These are phyloP conservation scores for Psilocybe sp. DNA, from an alignment of 768 basidiomycete genomes.

Conservation along the genomic window DNA sequence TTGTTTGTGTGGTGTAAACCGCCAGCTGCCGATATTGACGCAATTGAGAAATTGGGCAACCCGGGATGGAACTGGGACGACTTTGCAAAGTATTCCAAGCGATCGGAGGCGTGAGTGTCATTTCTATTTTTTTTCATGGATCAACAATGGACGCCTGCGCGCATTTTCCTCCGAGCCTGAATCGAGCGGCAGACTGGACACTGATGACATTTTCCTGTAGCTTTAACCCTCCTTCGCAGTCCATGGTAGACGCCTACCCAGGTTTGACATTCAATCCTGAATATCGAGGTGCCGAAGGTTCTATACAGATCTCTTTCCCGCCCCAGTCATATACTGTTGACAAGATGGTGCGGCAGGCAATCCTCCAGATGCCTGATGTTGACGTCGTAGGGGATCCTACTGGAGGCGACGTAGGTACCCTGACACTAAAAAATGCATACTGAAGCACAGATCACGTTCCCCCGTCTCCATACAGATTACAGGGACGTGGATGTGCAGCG, in stretches of 20 bases:
- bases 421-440: neutral
- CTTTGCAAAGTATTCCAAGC: slow-evolving; percentile 34
- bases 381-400: slow-evolving; percentile 25
- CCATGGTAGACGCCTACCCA: slow-evolving; percentile 23
- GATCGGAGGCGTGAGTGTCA: slow-evolving; percentile 31
- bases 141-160: neutral
- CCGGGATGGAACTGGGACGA: slow-evolving; percentile 53
- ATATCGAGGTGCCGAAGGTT: slow-evolving; percentile 24
- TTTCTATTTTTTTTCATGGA: neutral
- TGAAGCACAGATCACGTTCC: neutral
- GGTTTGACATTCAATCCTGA: slow-evolving; percentile 20
- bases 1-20: slow-evolving; percentile 31
- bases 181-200: too few relatives aligned
- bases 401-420: slow-evolving; percentile 23
- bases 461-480: slow-evolving; percentile 20
- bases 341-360: slow-evolving; percentile 19
- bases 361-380: slow-evolving; percentile 21
- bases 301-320: slow-evolving; percentile 26
- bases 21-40: slow-evolving; percentile 26
- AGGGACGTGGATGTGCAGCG: slow-evolving; percentile 16
- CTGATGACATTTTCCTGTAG: slow-evolving; percentile 16
- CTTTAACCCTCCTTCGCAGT: slow-evolving; percentile 23
- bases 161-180: neutral
- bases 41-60: slow-evolving; percentile 49
- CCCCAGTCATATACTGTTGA: slow-evolving; percentile 24